Percentiles rank a stretch among this genome's conserved stretches.
These are phyloP conservation scores for Phytomonas sp. DNA, from an alignment of 208 protist species.

Conservation along the genomic window DNA sequence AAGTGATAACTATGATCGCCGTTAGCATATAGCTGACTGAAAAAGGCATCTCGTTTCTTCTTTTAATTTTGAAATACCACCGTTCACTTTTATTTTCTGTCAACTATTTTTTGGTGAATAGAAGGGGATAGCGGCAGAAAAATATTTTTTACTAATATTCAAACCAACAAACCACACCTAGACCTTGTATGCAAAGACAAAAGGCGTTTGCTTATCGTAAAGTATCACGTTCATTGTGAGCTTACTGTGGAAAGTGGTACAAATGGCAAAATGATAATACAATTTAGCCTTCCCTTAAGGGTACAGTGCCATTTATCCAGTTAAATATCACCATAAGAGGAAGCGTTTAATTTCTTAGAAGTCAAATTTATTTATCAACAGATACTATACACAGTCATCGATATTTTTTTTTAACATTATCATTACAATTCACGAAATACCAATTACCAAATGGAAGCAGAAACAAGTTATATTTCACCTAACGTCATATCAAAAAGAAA, in stretches of 20 bases:
- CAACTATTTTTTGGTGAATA: neutral
- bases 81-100: neutral
- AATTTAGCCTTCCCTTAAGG: neutral
- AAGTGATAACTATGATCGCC: neutral
- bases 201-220: neutral
- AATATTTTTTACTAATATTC: neutral
- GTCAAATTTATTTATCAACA: neutral
- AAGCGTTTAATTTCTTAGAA: neutral
- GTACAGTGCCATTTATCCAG: neutral
- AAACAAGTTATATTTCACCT: neutral
- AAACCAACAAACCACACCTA: neutral
- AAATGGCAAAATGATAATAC: neutral
- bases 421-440: neutral
- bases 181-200: neutral
- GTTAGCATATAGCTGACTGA: neutral
- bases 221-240: neutral
- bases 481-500: neutral
- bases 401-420: neutral
- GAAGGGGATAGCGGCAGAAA: neutral
- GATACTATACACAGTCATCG: neutral
- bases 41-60: neutral
- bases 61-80: neutral
- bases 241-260: neutral
- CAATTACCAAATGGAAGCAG: neutral
- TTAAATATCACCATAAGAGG: neutral